Evolutionary conservation across 257 asterid species (phyloP).

Genomic region (Capsicum rhomboideum): DNA sequence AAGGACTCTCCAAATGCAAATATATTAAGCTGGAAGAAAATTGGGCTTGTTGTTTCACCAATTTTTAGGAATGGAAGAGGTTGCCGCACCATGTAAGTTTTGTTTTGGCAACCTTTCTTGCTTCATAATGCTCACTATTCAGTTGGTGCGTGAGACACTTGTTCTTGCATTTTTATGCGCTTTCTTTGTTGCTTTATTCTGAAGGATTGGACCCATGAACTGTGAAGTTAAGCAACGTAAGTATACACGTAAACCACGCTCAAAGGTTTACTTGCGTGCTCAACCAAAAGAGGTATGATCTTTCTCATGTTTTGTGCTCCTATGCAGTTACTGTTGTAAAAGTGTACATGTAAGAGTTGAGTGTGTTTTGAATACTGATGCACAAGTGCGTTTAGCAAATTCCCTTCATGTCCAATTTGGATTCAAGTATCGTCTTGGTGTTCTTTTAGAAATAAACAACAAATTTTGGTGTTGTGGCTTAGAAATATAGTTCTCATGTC

Average conservation of each 20-base stretch:
- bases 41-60: constrained; percentile 24
- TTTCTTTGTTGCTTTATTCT: not conserved
- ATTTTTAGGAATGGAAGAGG: constrained; percentile 27
- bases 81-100: constrained; percentile 36
- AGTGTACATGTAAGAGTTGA: not conserved
- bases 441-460: not conserved
- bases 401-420: not conserved
- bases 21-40: constrained; percentile 18
- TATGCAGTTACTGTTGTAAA: not conserved
- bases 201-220: constrained; percentile 44
- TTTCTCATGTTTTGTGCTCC: not conserved
- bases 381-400: not conserved
- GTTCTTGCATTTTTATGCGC: not conserved
- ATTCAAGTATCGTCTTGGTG: not conserved
- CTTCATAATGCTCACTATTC: not conserved
- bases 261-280: not conserved
- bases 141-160: not conserved
- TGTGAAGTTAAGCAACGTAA: constrained; percentile 17
- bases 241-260: not conserved
- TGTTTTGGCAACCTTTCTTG: not conserved
- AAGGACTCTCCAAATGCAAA: not conserved
- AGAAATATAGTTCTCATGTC: not conserved
- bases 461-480: not conserved
- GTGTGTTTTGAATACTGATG: not conserved
- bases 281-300: not conserved